Evolutionary conservation across 352 stramenopile genomes (phyloP), one percentile per base, ranked within the genome.

Genomic region (Peronosclerospora sorghi): DNA sequence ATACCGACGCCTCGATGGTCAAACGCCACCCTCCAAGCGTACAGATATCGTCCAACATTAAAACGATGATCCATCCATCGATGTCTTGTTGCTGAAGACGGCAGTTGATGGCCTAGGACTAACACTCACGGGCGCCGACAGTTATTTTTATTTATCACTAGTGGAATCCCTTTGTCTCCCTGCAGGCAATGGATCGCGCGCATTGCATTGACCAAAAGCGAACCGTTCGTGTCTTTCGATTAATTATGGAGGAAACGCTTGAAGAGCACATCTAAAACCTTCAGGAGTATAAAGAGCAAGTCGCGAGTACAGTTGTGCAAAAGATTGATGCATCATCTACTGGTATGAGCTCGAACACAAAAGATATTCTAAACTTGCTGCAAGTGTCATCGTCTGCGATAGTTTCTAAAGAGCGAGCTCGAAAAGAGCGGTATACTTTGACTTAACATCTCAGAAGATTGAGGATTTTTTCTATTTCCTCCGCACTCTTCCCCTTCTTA

Each of bases 101-200:
- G 68, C 81, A 24, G 79, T 98, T 20, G 96, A 95, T 13, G 91
- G 94, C 0, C 59, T 98, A 4, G 96, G 96, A 14, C 77, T 99
- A 5, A 98, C 97, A 45, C 72, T 99, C 34, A 98, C 91, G 5
- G 86, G 82, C 8, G 95, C 95, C 3, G 92, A 98, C 60, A 98
- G 95, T 98, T 7, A 94, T 98, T 27, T 98, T 98, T 54, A 56
- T 99, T 1, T 95, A 99, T 61, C 88, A 97, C 47, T 92, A 96
- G 41, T 98, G 94, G 91, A 99, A 99, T 54, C 96, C 96, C 14
- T 94, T 96, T 56, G 82, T 96, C 24, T 94, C 98, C 56, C 34
- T 97, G 30, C 90, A 97, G 53, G 89, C 84, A 8, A 96, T 94
- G 80, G 80, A 93, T 52, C 65, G 80, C 23, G 77, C 74, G 12